Evolutionary conservation across 495 filamentous ascomycete genomes (phyloP).

Genomic region (Apiosordaria backusii): DNA sequence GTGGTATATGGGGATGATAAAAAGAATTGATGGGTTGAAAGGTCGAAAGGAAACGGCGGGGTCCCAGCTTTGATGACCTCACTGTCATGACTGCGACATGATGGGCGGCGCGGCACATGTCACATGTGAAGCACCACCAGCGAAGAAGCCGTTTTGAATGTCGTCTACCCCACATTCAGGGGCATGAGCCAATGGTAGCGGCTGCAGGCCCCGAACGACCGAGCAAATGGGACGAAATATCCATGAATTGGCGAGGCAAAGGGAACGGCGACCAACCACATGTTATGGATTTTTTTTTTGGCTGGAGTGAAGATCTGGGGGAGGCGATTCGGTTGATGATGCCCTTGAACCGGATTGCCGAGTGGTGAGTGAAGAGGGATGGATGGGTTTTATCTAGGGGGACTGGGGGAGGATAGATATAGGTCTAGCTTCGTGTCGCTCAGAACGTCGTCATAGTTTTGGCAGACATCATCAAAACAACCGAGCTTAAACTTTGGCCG

Average conservation of each 20-base stretch:
- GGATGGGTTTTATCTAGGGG: background rate
- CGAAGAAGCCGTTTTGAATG: background rate
- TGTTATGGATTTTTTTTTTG: background rate
- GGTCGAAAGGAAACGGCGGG: constrained; percentile 7
- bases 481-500: background rate
- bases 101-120: constrained; percentile 4
- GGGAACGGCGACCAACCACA: background rate
- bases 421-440: background rate
- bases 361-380: background rate
- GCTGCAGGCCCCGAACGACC: background rate
- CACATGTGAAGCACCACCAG: constrained; percentile 16
- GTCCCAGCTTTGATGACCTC: constrained; percentile 20
- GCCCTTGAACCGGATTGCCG: background rate
- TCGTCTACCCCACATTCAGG: background rate
- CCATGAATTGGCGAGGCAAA: background rate
- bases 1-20: background rate
- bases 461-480: background rate
- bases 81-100: background rate
- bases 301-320: no score
- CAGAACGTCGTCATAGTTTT: background rate
- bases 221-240: background rate
- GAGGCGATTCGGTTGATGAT: background rate
- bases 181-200: background rate
- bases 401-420: background rate
- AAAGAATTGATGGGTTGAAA: background rate